Percentiles rank a stretch among this genome's conserved stretches.
Evolutionary conservation across 2,329 filamentous ascomycete genomes (phyloP).

Genomic region (Phaeosphaeriaceae sp.): DNA sequence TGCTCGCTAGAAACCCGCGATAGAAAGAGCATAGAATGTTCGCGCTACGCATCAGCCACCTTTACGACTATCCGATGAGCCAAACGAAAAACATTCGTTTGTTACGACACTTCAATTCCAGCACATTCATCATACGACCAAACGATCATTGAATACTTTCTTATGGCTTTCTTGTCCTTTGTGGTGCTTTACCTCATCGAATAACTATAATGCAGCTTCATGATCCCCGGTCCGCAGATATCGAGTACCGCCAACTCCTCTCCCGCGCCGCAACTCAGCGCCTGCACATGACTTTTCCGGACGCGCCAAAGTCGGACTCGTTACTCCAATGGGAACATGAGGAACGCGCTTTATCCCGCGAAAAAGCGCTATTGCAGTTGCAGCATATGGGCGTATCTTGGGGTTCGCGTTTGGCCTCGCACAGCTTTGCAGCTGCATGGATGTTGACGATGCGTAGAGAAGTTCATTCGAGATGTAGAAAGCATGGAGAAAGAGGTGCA

Average conservation of each 20-base stretch:
- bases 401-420: neutral
- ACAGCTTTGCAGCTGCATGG: neutral
- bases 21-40: neutral
- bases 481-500: slow-evolving; percentile 3
- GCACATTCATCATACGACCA: neutral
- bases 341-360: neutral
- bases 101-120: neutral
- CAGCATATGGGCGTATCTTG: neutral
- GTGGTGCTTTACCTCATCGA: neutral
- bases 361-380: neutral
- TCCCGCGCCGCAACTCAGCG: slow-evolving; percentile 23
- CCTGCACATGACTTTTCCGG: slow-evolving; percentile 9
- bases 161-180: neutral
- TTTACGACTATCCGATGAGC: neutral
- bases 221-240: neutral
- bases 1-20: neutral
- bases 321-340: slow-evolving; percentile 2
- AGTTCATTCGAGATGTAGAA: slow-evolving; percentile 5
- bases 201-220: neutral
- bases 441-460: neutral
- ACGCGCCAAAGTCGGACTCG: neutral
- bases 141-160: neutral
- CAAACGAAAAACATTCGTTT: neutral
- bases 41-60: neutral
- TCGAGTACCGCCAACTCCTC: slow-evolving; percentile 25